A percentile compares a stretch with the other conserved stretches of the same genome.
Evolutionary conservation across 1,284 basidiomycete species (phyloP).

Genomic region (Calocybe gambosa): DNA sequence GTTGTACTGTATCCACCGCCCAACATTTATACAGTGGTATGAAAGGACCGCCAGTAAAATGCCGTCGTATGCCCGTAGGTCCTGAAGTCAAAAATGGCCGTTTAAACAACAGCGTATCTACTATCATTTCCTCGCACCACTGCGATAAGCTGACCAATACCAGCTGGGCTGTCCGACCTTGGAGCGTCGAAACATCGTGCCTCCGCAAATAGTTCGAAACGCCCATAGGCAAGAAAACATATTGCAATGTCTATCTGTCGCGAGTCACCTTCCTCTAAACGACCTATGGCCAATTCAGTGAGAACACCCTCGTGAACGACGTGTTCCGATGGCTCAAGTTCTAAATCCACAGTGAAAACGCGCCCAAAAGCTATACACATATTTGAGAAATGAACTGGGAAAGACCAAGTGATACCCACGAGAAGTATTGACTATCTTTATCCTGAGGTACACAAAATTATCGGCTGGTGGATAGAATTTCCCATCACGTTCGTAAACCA

Average conservation of each 20-base stretch:
- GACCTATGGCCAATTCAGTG: constrained; percentile 53
- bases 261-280: constrained; percentile 46
- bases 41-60: neutral
- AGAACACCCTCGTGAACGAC: constrained; percentile 66
- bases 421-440: constrained; percentile 54
- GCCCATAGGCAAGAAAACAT: constrained; percentile 71
- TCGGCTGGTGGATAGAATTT: constrained; percentile 45
- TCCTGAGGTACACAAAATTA: constrained; percentile 53
- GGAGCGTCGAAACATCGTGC: constrained; percentile 33
- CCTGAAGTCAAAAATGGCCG: neutral
- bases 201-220: constrained; percentile 62
- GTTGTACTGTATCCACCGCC: neutral
- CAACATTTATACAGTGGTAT: neutral
- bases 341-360: constrained; percentile 49
- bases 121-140: constrained; percentile 22
- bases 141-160: constrained; percentile 31
- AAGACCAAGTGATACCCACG: constrained; percentile 32
- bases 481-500: constrained; percentile 22
- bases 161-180: constrained; percentile 26
- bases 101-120: neutral
- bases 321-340: constrained; percentile 53
- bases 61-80: neutral
- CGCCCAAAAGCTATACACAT: constrained; percentile 38
- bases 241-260: constrained; percentile 52
- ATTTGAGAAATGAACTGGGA: constrained; percentile 2